A percentile compares a stretch with the other conserved stretches of the same genome.
phyloP scores from a whole-genome alignment of 169 alveolate species.

The Babesia ovis region DNA sequence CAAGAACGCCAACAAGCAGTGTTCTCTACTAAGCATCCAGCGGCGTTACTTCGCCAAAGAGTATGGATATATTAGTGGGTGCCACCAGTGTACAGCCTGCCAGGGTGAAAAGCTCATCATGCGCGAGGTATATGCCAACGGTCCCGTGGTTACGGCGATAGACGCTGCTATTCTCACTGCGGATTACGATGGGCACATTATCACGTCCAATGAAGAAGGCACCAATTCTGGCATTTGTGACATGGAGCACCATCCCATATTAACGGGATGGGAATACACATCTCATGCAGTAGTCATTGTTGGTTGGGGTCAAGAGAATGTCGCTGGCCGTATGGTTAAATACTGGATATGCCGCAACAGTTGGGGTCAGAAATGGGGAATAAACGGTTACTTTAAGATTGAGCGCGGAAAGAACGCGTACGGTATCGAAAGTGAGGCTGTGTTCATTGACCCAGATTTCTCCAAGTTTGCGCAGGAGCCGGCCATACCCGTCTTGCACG shows the following conservation, averaged over 20 bases:
- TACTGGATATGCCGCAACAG: conserved; percentile 83
- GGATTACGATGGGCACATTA: conserved; percentile 59
- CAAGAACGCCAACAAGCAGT: conserved; percentile 1
- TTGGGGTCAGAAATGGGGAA: conserved; percentile 85
- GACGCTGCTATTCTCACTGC: conserved; percentile 75
- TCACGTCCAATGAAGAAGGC: conserved; percentile 29
- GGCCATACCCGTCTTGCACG: conserved; percentile 4
- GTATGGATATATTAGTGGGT: conserved; percentile 83
- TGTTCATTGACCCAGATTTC: conserved; percentile 84
- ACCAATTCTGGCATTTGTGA: conserved; percentile 53
- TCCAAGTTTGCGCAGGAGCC: conserved; percentile 26
- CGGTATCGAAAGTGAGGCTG: conserved; percentile 88
- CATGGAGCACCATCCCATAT: conserved; percentile 22
- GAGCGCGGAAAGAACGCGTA: conserved; percentile 79
- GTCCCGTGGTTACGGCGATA: conserved; percentile 85
- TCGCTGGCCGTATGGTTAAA: conserved; percentile 58
- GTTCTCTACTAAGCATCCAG: conserved; percentile 7
- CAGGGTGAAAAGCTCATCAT: conserved; percentile 76
- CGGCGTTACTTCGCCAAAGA: conserved; percentile 73
- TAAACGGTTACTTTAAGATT: conserved; percentile 76
- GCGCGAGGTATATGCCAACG: conserved; percentile 78
- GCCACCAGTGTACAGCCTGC: conserved; percentile 80
- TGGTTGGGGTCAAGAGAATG: conserved; percentile 87
- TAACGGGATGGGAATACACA: conserved; percentile 87
- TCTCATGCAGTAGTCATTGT: conserved; percentile 86